Conservation (phyloP, 2,329 filamentous ascomycete genomes). For the Emmonsiellopsis sp. region DNA sequence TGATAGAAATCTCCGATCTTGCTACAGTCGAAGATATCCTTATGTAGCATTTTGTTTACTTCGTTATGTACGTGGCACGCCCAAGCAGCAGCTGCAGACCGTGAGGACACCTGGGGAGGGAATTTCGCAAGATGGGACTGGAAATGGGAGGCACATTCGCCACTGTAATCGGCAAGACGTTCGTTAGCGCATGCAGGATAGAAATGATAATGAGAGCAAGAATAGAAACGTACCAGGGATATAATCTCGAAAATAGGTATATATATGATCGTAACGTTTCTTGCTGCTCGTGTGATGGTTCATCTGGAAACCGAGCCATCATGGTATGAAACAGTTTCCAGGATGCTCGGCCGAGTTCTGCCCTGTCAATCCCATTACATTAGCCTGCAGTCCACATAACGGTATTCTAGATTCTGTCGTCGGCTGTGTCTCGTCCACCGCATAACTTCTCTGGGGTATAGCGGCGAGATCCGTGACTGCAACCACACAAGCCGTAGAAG, state of each 20-base stretch:
- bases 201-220: not conserved
- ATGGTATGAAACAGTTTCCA: constrained; percentile 61
- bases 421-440: too few species aligned
- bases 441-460: too few species aligned
- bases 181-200: not conserved
- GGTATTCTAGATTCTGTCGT: too few species aligned
- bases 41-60: constrained; percentile 53
- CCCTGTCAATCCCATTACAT: constrained; percentile 28
- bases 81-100: constrained; percentile 55
- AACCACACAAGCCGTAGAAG: not conserved
- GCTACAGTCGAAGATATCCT: constrained; percentile 53
- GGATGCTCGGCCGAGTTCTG: constrained; percentile 54
- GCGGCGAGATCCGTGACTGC: not conserved
- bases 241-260: constrained; percentile 54
- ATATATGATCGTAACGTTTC: constrained; percentile 51
- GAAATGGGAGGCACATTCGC: constrained; percentile 58
- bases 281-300: constrained; percentile 51
- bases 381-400: not conserved
- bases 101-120: constrained; percentile 54
- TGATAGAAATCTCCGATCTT: constrained; percentile 59
- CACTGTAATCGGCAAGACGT: constrained; percentile 28
- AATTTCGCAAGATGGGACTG: constrained; percentile 51
- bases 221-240: constrained; percentile 45
- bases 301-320: constrained; percentile 56
- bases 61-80: constrained; percentile 58